These are phyloP conservation scores for Penicillium hordei DNA, from an alignment of 2,329 filamentous ascomycete genomes.

Conservation along the genomic window DNA sequence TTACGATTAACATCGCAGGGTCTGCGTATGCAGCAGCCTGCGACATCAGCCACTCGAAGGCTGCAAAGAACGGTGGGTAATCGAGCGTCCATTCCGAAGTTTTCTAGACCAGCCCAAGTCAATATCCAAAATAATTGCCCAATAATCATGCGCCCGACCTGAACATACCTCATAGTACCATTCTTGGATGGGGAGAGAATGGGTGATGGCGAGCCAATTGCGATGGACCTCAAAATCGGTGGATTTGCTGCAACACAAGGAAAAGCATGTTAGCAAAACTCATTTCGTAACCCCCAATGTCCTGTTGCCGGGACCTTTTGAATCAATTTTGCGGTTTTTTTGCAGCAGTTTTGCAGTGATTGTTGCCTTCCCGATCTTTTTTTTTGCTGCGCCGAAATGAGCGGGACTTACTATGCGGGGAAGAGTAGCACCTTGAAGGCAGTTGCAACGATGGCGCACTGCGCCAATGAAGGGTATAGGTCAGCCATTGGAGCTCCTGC, in stretches of 20 bases:
- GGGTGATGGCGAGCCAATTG: constrained; percentile 96
- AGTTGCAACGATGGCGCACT: constrained; percentile 21
- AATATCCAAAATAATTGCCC: neutral
- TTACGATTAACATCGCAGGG: constrained; percentile 75
- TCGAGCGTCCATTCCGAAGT: constrained; percentile 99
- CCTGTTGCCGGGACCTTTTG: neutral
- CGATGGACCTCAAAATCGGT: constrained; percentile 99
- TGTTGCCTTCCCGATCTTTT: neutral
- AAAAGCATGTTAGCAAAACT: constrained; percentile 1
- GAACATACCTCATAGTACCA: constrained; percentile 83
- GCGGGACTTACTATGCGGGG: constrained; percentile 20
- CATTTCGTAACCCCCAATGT: neutral
- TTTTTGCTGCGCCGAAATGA: neutral
- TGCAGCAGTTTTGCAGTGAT: neutral
- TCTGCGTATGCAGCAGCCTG: constrained; percentile 76
- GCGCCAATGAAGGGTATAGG: constrained; percentile 65
- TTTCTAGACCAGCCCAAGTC: constrained; percentile 54
- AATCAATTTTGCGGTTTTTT: too few species aligned
- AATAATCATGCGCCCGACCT: neutral
- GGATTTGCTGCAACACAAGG: constrained; percentile 69
- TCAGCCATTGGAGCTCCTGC: constrained; percentile 63
- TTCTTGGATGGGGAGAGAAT: constrained; percentile 79
- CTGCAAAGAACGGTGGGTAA: constrained; percentile 97
- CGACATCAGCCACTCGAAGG: constrained; percentile 91
- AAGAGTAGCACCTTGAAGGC: constrained; percentile 25